Evolutionary conservation across 1,284 basidiomycete genomes (phyloP).

Genomic region (Boletus hoseneyae): DNA sequence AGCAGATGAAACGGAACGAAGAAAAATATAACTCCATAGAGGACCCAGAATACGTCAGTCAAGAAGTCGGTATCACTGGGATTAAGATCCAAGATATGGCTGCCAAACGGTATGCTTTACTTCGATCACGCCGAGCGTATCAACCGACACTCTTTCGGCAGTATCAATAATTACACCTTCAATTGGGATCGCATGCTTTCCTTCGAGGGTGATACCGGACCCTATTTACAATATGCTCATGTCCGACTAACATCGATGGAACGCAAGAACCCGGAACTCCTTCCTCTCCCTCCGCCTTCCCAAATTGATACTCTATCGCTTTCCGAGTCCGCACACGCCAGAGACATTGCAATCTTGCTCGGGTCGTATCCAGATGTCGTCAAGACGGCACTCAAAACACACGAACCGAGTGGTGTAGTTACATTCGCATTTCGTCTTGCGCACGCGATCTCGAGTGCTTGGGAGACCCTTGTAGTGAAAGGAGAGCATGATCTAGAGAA

Average conservation of each 20-base stretch:
- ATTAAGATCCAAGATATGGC: constrained; percentile 99
- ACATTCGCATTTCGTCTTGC: constrained; percentile 75
- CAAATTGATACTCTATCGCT: constrained; percentile 73
- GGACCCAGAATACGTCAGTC: constrained; percentile 79
- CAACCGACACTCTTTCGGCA: constrained; percentile 29
- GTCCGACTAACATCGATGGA: constrained; percentile 91
- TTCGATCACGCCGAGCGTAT: not conserved
- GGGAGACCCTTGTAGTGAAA: constrained; percentile 85
- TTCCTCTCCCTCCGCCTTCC: constrained; percentile 70
- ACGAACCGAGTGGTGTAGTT: constrained; percentile 90
- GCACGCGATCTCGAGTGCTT: constrained; percentile 84
- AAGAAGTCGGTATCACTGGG: constrained; percentile 91
- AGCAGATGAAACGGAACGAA: constrained; percentile 94
- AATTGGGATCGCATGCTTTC: constrained; percentile 95
- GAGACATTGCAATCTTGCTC: constrained; percentile 85
- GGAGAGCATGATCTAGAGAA: constrained; percentile 75
- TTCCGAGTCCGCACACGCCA: constrained; percentile 67
- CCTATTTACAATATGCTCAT: constrained; percentile 96
- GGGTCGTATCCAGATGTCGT: constrained; percentile 92
- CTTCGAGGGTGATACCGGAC: constrained; percentile 97
- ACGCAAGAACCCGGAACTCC: constrained; percentile 89
- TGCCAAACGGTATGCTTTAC: constrained; percentile 70
- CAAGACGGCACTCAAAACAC: constrained; percentile 77
- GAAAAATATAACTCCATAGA: constrained; percentile 90
- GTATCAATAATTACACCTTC: constrained; percentile 96